Evolutionary conservation across 768 basidiomycete genomes (phyloP).

Genomic region (Calocera cornea): DNA sequence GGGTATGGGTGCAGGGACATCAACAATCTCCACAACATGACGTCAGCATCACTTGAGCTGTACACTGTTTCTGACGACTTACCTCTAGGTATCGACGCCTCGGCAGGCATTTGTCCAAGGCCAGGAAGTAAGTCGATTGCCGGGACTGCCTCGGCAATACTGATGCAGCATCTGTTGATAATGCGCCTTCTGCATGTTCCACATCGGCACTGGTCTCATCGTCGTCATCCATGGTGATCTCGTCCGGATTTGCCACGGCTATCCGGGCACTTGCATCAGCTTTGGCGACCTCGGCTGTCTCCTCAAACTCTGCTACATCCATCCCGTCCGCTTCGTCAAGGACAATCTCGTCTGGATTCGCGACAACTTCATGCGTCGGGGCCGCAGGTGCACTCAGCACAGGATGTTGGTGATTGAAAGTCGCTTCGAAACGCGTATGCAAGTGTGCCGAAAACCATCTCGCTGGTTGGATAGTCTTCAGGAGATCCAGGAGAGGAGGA

Average conservation of each 20-base stretch:
- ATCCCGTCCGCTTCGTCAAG: conserved; percentile 27
- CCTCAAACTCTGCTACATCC: conserved; percentile 29
- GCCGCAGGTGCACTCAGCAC: neutral
- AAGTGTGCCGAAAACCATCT: conserved; percentile 94
- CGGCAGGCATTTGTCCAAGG: conserved; percentile 75
- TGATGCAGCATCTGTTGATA: conserved; percentile 18
- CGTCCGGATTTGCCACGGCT: conserved; percentile 33
- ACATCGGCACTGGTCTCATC: conserved; percentile 15
- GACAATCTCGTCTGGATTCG: conserved; percentile 41
- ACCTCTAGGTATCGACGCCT: conserved; percentile 72
- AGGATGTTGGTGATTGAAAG: conserved; percentile 19
- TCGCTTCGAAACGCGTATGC: conserved; percentile 74
- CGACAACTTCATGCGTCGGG: neutral
- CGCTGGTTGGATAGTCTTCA: conserved; percentile 54
- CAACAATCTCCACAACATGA: conserved; percentile 50
- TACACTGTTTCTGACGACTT: conserved; percentile 1
- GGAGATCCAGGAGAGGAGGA: conserved; percentile 66
- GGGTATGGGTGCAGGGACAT: conserved; percentile 31
- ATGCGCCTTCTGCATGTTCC: conserved; percentile 6
- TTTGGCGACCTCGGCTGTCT: conserved; percentile 15
- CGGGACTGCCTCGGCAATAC: conserved; percentile 14
- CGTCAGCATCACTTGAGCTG: neutral
- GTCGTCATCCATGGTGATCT: conserved; percentile 33
- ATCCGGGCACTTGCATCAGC: conserved; percentile 6
- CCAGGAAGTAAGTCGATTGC: conserved; percentile 61